These are phyloP conservation scores for Fomitopsis pulvina DNA, from an alignment of 768 basidiomycete species.

Conservation along the genomic window DNA sequence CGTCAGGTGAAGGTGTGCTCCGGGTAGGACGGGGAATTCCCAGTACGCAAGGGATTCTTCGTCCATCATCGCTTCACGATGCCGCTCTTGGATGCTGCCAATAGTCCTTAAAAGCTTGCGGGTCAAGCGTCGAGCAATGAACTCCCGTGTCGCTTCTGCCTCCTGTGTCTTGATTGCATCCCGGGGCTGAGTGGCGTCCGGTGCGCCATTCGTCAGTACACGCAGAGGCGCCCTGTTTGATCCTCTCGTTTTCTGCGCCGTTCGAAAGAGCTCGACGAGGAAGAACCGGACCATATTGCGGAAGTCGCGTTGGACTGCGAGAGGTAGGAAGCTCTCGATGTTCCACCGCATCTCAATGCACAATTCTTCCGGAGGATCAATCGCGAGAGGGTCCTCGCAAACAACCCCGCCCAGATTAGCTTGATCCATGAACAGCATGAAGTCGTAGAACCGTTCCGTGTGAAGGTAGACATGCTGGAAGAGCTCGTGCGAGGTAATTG, in stretches of 20 bases:
- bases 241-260: conserved; percentile 57
- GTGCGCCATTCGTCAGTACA: conserved; percentile 56
- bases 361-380: conserved; percentile 63
- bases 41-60: conserved; percentile 50
- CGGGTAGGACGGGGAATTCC: conserved; percentile 81
- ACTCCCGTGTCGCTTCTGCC: conserved; percentile 59
- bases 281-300: conserved; percentile 67
- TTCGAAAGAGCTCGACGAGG: conserved; percentile 77
- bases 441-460: conserved; percentile 88
- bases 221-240: conserved; percentile 65
- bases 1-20: conserved; percentile 69
- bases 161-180: conserved; percentile 69
- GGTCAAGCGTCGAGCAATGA: conserved; percentile 76
- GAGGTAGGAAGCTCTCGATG: conserved; percentile 83
- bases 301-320: conserved; percentile 75
- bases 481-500: conserved; percentile 89
- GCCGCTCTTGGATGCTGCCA: conserved; percentile 51
- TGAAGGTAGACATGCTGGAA: conserved; percentile 90
- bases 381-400: conserved; percentile 70
- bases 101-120: conserved; percentile 71
- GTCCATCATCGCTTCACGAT: conserved; percentile 53
- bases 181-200: conserved; percentile 51
- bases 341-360: conserved; percentile 88
- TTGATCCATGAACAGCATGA: conserved; percentile 91
- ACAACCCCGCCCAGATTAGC: conserved; percentile 88